Conservation (phyloP, 75 land plant genomes). For the Selaginella moellendorffii region DNA sequence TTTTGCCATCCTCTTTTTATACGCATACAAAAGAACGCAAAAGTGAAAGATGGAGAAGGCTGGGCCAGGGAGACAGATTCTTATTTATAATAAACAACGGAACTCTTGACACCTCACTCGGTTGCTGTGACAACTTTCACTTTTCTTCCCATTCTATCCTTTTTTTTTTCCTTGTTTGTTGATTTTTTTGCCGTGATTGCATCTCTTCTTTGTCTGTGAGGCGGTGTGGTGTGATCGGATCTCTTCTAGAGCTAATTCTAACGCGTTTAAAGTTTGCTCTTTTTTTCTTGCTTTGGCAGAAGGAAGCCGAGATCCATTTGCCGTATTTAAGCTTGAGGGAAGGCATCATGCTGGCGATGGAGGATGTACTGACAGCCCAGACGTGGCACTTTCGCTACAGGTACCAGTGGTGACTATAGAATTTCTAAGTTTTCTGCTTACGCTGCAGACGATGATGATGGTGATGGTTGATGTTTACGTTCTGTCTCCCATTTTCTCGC, state of each 20-base stretch:
- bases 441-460: too few species aligned
- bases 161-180: neutral
- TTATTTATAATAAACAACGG: neutral
- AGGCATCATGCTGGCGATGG: constrained; percentile 37
- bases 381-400: constrained; percentile 53
- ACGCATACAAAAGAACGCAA: too few species aligned
- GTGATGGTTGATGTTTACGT: too few species aligned
- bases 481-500: too few species aligned
- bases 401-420: constrained; percentile 25
- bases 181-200: too few species aligned
- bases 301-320: constrained; percentile 45
- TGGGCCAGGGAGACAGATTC: neutral
- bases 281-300: constrained; percentile 27
- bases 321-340: constrained; percentile 39
- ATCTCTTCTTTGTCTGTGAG: constrained; percentile 6
- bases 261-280: neutral
- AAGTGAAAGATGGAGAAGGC: too few species aligned
- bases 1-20: neutral
- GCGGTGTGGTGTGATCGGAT: too few species aligned
- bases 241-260: neutral
- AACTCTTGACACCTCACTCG: neutral
- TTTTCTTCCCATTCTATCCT: neutral
- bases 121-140: neutral
- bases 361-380: constrained; percentile 33
- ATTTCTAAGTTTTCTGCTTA: too few species aligned